Evolutionary conservation across 2,329 filamentous ascomycete genomes (phyloP), one percentile per base, ranked within the genome.

Genomic region (Colletotrichum spaethianum): DNA sequence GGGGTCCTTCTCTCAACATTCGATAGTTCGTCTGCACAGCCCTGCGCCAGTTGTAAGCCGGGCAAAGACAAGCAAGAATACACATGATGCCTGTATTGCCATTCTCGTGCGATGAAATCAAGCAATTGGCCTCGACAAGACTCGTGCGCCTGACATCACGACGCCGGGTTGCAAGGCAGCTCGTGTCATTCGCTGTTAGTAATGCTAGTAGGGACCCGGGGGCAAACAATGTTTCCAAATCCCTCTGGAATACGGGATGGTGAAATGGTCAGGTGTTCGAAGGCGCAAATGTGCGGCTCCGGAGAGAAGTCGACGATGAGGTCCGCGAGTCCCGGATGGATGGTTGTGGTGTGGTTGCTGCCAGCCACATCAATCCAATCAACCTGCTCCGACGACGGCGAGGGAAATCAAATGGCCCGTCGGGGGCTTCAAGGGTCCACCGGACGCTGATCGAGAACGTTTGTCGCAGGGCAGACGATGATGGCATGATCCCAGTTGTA

Each of bases 401-500:
- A 61, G n/a, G 53, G 36, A 28, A 26, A 38, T 63, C 31, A 14
- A 46, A 3, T 59, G 48, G 33, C 63, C 20, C 40, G 44, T 31
- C 50, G 46, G 48, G 55, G 23, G 36, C 9, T 53, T 12, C 33
- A 31, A 11, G 68, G 68, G 59, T 31, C 52, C 44, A 63, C 40
- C 23, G 12, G 33, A 40, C 23, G n/a, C 26, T 28, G 50, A 20
- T 50, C 46, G 44, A 50, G n/a, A 31, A 11, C 44, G 42, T 26
- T 50, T n/a, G 53, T 42, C 50, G 57, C 28, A 23, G 40, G 61
- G 57, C 44, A 42, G n/a, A 36, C 44, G 28, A 59, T 59, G 69
- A 72, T 63, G 64, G 69, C 63, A 68, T 59, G 56, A 63, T 68
- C 64, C 64, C 23, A n/a, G 57, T 36, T 59, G 57, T 14, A 20